Base-by-base conservation (phyloP, 768 basidiomycete genomes). In the Amanita brunnescens region DNA sequence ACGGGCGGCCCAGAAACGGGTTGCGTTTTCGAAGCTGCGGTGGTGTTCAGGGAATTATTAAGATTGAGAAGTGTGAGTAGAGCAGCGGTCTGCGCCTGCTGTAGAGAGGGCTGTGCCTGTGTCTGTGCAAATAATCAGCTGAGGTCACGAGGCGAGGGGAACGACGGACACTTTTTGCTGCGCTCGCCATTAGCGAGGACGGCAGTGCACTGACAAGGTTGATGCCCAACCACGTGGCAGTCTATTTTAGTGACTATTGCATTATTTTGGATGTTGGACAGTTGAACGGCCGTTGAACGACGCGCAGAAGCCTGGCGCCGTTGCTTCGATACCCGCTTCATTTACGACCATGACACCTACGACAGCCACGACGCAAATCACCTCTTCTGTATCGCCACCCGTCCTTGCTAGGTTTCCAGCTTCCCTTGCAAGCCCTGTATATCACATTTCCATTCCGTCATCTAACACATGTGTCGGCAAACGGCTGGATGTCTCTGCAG, bases 21-120 rank as follows among this genome's bases (percentile, higher is more conserved):
- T 1, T 80, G 70, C 2, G 72, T 64, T 57, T 81, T 85, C 53
- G 72, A 62, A n/a, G 72, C 64, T 8, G 76, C 64, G 12, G 64
- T 57, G 14, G 70, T 33, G 45, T 83, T 77, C 6, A 74, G 55
- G 12, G 84, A 71, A 34, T 79, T 74, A 64, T 92, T 91, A 58
- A 97, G 80, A 65, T 91, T 94, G 57, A 99, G 81, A 24, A 99
- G 71, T 12, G 84, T 77, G 23, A 94, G 78, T 33, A 99, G 73
- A 2, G 93, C 87, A 18, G 78, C 75, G 12, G 91, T 92, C 69
- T 98, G 96, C 3, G 84, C 78, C 64, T 91, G 85, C 59, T 96
- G 91, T 42, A 99, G 76, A 2, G 91, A 88, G 40, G 72, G 63
- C 37, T 77, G 62, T 7, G 77, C 61, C 45, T 61, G 59, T 18